Conservation (phyloP, 2,329 filamentous ascomycete genomes). For the Epichloe sylvatica region DNA sequence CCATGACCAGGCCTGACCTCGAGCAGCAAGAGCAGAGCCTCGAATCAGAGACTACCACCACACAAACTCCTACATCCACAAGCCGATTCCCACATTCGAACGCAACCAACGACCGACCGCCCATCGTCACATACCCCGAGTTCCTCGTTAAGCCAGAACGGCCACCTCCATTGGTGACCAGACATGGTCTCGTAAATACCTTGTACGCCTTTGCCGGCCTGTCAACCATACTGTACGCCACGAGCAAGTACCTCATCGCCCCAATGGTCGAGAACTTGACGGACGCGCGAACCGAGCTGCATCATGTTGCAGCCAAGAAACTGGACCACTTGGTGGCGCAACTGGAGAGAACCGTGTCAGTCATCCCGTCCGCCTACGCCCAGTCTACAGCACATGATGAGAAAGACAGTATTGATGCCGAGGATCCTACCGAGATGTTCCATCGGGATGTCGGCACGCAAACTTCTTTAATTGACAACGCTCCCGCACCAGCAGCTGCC, state of each 20-base stretch:
- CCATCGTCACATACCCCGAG: constrained; percentile 57
- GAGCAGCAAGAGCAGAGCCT: background rate
- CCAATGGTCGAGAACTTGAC: constrained; percentile 44
- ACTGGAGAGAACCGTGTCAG: constrained; percentile 46
- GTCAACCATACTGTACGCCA: constrained; percentile 54
- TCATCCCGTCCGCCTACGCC: constrained; percentile 31
- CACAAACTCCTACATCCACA: constrained; percentile 3
- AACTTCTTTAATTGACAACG: constrained; percentile 34
- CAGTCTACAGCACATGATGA: constrained; percentile 9
- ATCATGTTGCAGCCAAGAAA: constrained; percentile 31
- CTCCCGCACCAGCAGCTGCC: constrained; percentile 7
- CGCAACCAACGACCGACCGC: constrained; percentile 31
- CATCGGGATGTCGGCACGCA: constrained; percentile 71
- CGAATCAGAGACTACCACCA: background rate
- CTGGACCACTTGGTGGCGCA: constrained; percentile 33
- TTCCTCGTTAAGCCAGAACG: constrained; percentile 45
- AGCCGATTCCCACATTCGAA: constrained; percentile 13
- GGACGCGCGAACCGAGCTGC: constrained; percentile 39
- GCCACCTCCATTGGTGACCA: constrained; percentile 49
- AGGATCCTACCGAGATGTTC: constrained; percentile 64
- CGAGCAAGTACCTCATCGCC: constrained; percentile 52
- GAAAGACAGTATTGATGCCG: constrained; percentile 31
- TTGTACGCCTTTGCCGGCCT: constrained; percentile 43
- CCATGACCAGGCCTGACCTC: background rate
- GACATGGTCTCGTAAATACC: constrained; percentile 42